phyloP scores from a whole-genome alignment of 169 alveolate genomes.

The Eimeria acervulina region DNA sequence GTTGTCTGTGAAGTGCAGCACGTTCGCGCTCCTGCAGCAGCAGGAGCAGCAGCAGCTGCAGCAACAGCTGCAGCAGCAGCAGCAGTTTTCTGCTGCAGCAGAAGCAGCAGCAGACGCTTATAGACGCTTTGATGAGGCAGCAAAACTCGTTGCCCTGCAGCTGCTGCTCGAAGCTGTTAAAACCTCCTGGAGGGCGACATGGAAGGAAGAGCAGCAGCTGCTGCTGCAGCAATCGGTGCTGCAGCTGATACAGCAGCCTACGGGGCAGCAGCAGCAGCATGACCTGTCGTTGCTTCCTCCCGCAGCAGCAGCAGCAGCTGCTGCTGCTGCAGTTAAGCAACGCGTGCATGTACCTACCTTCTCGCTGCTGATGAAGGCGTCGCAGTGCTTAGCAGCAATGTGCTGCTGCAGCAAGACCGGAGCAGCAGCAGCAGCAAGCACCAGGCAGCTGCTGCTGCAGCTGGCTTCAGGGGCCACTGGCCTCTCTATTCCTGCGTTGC shows the following conservation, averaged over 20 bases:
- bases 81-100: not conserved
- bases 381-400: conserved; percentile 52
- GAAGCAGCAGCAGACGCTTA: conserved; percentile 52
- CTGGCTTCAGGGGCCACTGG: conserved; percentile 11
- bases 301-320: conserved; percentile 30
- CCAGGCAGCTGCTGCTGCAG: conserved; percentile 49
- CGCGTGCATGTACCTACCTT: conserved; percentile 5
- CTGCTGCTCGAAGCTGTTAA: conserved; percentile 44
- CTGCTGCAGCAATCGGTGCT: conserved; percentile 30
- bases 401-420: conserved; percentile 6
- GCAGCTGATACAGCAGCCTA: conserved; percentile 31
- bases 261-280: no score
- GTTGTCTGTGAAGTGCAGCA: conserved; percentile 20
- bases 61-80: conserved; percentile 54
- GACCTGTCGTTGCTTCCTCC: no score
- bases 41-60: conserved; percentile 47
- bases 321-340: conserved; percentile 28
- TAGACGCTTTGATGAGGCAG: conserved; percentile 31
- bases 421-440: conserved; percentile 24
- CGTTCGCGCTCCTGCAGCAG: conserved; percentile 45
- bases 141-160: conserved; percentile 54
- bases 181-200: not conserved
- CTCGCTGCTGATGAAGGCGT: conserved; percentile 54
- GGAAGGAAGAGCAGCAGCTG: conserved; percentile 17
- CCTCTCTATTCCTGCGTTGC: not conserved